These are phyloP conservation scores for Pisolithus marmoratus DNA, from an alignment of 768 basidiomycete genomes.

Conservation along the genomic window DNA sequence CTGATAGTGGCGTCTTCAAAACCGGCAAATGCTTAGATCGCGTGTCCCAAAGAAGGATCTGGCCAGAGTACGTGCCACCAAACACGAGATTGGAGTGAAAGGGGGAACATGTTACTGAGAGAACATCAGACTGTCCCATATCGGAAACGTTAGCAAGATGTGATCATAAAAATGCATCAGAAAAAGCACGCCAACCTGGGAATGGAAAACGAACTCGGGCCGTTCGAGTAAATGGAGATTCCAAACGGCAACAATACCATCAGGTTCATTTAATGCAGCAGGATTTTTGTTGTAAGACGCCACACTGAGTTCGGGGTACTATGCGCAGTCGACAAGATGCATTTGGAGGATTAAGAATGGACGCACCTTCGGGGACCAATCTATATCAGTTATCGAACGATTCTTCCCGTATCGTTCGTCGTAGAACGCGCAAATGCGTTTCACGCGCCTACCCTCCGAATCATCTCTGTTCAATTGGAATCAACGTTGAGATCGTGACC, in stretches of 20 bases:
- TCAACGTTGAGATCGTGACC: slow-evolving; percentile 1
- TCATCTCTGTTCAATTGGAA: slow-evolving; percentile 57
- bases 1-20: slow-evolving; percentile 92
- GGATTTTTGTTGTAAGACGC: slow-evolving; percentile 99
- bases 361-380: slow-evolving; percentile 94
- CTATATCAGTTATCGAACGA: slow-evolving; percentile 90
- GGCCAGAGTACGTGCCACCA: slow-evolving; percentile 98
- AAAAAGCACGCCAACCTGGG: slow-evolving; percentile 60
- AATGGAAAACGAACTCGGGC: slow-evolving; percentile 97
- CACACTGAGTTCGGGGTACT: slow-evolving; percentile 95
- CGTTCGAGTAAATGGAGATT: slow-evolving; percentile 92
- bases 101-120: slow-evolving; percentile 94
- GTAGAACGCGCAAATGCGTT: slow-evolving; percentile 89
- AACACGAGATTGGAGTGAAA: slow-evolving; percentile 97
- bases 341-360: not conserved
- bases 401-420: slow-evolving; percentile 91
- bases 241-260: slow-evolving; percentile 97
- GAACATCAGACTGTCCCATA: slow-evolving; percentile 78
- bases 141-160: slow-evolving; percentile 3
- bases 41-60: slow-evolving; percentile 97
- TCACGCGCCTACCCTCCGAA: slow-evolving; percentile 83
- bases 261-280: slow-evolving; percentile 88
- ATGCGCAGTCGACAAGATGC: not conserved
- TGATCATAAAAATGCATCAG: not conserved
- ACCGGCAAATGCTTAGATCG: slow-evolving; percentile 95